These are phyloP conservation scores for Alternaria ventricosa DNA, from an alignment of 2,329 filamentous ascomycete genomes.

Conservation along the genomic window DNA sequence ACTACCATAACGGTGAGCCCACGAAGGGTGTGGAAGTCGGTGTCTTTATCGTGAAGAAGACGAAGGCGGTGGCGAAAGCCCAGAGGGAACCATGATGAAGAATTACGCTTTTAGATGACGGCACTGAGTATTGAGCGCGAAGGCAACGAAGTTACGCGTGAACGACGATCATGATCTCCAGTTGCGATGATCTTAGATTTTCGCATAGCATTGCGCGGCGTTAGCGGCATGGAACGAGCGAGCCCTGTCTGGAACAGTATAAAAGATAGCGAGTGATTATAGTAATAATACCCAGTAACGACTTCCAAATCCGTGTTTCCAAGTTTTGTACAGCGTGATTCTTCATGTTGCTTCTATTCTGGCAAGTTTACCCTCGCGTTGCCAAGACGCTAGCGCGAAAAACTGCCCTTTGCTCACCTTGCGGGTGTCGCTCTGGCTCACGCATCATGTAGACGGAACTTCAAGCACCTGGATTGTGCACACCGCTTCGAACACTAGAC, in stretches of 20 bases:
- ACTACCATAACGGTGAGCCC: conserved; percentile 54
- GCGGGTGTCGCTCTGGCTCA: background rate
- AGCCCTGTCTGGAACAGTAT: conserved; percentile 9
- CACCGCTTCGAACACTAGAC: background rate
- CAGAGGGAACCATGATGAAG: conserved; percentile 1
- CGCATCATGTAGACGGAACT: conserved; percentile 2
- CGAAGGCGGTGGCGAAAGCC: conserved; percentile 9
- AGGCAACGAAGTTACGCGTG: background rate
- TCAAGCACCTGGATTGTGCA: background rate
- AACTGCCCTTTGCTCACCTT: conserved; percentile 21
- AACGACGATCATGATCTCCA: conserved; percentile 1
- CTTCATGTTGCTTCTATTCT: background rate
- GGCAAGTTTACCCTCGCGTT: conserved; percentile 7
- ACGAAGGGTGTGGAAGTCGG: conserved; percentile 56
- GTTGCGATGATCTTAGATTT: conserved; percentile 9
- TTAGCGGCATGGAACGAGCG: conserved; percentile 11
- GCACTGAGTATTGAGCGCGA: background rate
- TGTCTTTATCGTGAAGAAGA: conserved; percentile 54
- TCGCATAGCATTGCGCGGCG: conserved; percentile 27
- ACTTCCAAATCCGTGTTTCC: too few relatives aligned
- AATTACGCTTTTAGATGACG: background rate
- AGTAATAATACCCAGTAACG: conserved; percentile 22
- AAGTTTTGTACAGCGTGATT: too few relatives aligned
- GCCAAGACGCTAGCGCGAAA: conserved; percentile 34
- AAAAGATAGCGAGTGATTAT: conserved; percentile 13